These are phyloP conservation scores for Lonicera japonica DNA, from an alignment of 129 eudicot species.

Conservation along the genomic window DNA sequence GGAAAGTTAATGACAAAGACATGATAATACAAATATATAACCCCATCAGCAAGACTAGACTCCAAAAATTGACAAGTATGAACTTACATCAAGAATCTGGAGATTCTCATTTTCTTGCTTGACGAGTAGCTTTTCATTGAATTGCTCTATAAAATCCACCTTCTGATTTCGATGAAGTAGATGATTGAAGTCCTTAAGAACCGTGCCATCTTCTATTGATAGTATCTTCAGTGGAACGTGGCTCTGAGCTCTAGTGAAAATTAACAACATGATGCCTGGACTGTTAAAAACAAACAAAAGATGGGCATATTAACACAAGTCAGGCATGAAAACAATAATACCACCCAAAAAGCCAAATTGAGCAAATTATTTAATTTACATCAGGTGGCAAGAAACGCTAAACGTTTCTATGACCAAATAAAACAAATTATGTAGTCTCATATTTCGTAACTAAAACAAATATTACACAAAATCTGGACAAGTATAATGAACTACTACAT, in stretches of 20 bases:
- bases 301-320: background rate
- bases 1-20: background rate
- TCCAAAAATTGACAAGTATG: background rate
- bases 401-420: too few relatives aligned
- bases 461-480: too few relatives aligned
- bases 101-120: constrained; percentile 54
- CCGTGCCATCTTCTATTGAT: constrained; percentile 35
- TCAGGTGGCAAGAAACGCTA: too few relatives aligned
- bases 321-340: too few relatives aligned
- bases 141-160: constrained; percentile 43
- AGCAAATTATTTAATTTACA: too few relatives aligned
- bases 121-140: constrained; percentile 46
- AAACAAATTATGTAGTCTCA: too few relatives aligned
- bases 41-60: background rate
- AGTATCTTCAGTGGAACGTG: constrained; percentile 38
- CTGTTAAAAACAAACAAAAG: constrained; percentile 11
- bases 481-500: too few relatives aligned
- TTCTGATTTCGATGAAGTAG: constrained; percentile 39
- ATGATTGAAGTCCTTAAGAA: constrained; percentile 39
- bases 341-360: too few relatives aligned
- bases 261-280: constrained; percentile 31
- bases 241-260: constrained; percentile 22
- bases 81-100: constrained; percentile 47
- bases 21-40: background rate
- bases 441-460: too few relatives aligned